Evolutionary conservation across 192 early-diverging fungal genomes (phyloP).

Genomic region (Cladochytrium replicatum): DNA sequence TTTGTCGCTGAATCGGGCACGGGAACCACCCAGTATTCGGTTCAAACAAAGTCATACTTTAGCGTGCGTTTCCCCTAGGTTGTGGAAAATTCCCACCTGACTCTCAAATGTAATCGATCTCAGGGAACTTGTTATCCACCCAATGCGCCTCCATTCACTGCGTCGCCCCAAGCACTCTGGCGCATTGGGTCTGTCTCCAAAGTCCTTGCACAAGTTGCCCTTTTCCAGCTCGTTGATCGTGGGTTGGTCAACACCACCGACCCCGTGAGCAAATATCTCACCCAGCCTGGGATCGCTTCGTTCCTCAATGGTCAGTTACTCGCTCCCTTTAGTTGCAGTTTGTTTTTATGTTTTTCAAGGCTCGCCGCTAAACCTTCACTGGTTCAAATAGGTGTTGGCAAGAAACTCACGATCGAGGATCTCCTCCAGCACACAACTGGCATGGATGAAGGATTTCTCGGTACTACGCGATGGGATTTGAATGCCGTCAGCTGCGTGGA

Average conservation of each 20-base stretch:
- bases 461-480: not conserved
- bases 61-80: no score
- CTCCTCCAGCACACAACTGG: not conserved
- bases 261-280: not conserved
- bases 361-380: not conserved
- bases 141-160: no score
- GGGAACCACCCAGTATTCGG: no score
- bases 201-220: not conserved
- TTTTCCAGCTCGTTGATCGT: not conserved
- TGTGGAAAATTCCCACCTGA: no score
- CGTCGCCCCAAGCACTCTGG: not conserved
- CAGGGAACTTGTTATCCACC: no score
- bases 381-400: no score
- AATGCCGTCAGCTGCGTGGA: not conserved
- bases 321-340: no score
- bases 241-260: not conserved
- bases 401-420: not conserved
- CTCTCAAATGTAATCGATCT: no score
- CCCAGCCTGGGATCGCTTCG: no score
- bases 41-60: no score
- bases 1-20: no score
- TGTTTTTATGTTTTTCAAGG: no score
- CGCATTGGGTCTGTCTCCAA: not conserved
- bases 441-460: not conserved
- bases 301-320: not conserved